Evolutionary conservation across 1,284 basidiomycete genomes (phyloP), one percentile per base, ranked within the genome.

Genomic region (Porphyrellus sp.): DNA sequence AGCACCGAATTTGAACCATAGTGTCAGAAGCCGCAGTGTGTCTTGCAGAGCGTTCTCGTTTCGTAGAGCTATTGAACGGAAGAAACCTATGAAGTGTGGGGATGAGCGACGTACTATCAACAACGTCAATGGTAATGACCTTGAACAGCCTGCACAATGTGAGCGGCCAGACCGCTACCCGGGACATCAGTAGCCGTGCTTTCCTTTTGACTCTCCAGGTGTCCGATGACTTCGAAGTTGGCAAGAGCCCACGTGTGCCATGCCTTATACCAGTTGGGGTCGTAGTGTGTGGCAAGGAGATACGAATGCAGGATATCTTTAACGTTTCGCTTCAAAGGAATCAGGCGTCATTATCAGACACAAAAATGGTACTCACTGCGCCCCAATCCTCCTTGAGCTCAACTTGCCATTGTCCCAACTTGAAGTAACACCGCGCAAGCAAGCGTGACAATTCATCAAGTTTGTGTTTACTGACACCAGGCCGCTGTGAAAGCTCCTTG

Each of bases 221-320:
- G 82, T n/a, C 81, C 80, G 53, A 99, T 89, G 56, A 98, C 92
- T 59, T 98, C 93, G 60, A 97, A 97, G 70, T 98, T 98, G 12
- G 94, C 90, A 53, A 99, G 75, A 7, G 97, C 96, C 94, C 95
- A 99, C 1, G 93, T 95, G 69, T 99, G 96, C 96, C 96, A 98
- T 16, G 96, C 97, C 72, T 98, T 98, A 74, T 98, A 98, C 96
- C 96, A 99, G 37, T 80, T 80, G 7, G 89, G 83, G 69, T 99
- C 97, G 57, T 93, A 92, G 66, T 93, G 89, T 3, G 96, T 98
- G 0, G 97, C 92, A 33, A 89, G 77, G 49, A 83, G 79, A 72
- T 97, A 99, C 25, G 92, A 88, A 58, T 87, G 81, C 11, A 98
- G 73, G 52, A 97, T 93, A 38, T 89, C 86, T 39, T 85, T 81